phyloP scores from a whole-genome alignment of 2,329 filamentous ascomycete genomes.

The Epichloe brachyelytri region DNA sequence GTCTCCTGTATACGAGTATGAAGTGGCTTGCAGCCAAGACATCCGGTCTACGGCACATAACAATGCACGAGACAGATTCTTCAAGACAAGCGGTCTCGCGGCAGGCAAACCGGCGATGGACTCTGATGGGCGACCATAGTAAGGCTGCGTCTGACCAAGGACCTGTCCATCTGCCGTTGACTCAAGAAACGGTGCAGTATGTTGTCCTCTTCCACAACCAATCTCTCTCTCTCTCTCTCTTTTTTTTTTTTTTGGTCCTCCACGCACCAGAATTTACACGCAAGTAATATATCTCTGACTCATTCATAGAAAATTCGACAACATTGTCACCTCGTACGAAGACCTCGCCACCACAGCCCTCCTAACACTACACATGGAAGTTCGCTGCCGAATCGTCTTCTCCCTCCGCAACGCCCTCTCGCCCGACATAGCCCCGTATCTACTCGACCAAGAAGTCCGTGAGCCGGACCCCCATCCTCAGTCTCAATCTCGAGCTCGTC shows the following conservation, averaged over 20 bases:
- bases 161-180: constrained; percentile 76
- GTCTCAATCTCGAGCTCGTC: constrained; percentile 73
- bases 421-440: constrained; percentile 46
- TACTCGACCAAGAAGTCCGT: constrained; percentile 57
- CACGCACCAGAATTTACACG: too few relatives aligned
- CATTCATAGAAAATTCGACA: constrained; percentile 60
- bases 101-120: constrained; percentile 66
- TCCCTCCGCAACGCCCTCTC: constrained; percentile 56
- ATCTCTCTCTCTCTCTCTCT: background rate
- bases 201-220: constrained; percentile 16
- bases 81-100: constrained; percentile 40
- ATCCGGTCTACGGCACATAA: constrained; percentile 69
- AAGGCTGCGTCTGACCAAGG: constrained; percentile 47
- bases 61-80: constrained; percentile 55
- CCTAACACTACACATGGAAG: constrained; percentile 76
- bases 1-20: constrained; percentile 91
- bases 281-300: constrained; percentile 11
- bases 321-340: constrained; percentile 70
- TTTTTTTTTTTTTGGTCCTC: background rate
- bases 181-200: constrained; percentile 68
- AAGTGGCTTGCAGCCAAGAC: constrained; percentile 89
- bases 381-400: constrained; percentile 73
- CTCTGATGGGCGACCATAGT: constrained; percentile 54
- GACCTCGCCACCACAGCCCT: constrained; percentile 68
- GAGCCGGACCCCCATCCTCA: constrained; percentile 72